Conservation (phyloP, 257 asterid genomes). For the Ocimum tenuiflorum region DNA sequence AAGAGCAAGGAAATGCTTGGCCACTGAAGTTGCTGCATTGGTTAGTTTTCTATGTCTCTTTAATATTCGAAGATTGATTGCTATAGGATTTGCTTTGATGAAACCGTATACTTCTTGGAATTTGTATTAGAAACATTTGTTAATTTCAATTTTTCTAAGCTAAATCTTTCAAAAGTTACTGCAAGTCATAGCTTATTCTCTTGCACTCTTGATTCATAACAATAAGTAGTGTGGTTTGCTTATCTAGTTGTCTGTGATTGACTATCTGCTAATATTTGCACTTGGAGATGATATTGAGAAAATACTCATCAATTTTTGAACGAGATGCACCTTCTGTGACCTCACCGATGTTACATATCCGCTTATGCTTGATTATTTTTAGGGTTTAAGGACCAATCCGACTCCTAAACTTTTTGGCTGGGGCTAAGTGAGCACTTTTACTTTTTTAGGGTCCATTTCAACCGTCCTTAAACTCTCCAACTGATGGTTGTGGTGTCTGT, state of each 20-base stretch:
- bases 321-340: not conserved
- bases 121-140: not conserved
- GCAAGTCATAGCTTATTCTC: not conserved
- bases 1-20: conserved; percentile 94
- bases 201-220: not conserved
- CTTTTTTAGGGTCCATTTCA: no score
- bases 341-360: not conserved
- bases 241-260: not conserved
- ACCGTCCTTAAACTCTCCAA: no score
- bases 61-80: conserved; percentile 1
- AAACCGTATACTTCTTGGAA: not conserved
- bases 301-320: not conserved
- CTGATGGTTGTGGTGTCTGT: no score
- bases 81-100: not conserved
- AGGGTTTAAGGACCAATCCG: no score
- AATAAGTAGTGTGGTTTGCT: not conserved
- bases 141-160: not conserved
- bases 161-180: not conserved
- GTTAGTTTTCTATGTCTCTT: conserved; percentile 46
- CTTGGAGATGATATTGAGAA: not conserved
- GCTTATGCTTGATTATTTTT: not conserved
- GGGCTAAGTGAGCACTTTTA: no score
- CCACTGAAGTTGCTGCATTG: conserved; percentile 98
- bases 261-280: conserved; percentile 5
- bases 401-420: no score